Evolutionary conservation across 768 basidiomycete genomes (phyloP).

Genomic region (Tubosaeta sp.): DNA sequence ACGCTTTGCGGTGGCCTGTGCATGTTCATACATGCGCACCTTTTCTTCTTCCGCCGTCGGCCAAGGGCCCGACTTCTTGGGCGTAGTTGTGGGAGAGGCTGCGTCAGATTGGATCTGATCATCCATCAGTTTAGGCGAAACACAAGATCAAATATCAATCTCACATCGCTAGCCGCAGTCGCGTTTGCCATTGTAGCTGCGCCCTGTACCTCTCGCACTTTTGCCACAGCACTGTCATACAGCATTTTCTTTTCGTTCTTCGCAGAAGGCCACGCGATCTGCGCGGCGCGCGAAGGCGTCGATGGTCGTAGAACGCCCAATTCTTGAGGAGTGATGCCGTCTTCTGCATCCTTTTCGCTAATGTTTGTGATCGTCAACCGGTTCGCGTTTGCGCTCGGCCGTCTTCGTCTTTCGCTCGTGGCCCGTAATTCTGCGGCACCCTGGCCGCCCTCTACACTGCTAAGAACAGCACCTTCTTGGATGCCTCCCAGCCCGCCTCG

Average conservation of each 20-base stretch:
- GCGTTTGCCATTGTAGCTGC: conserved; percentile 24
- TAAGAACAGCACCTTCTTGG: conserved; percentile 16
- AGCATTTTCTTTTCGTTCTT: conserved; percentile 43
- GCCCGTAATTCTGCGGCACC: conserved; percentile 7
- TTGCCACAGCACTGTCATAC: conserved; percentile 38
- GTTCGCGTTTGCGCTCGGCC: conserved; percentile 29
- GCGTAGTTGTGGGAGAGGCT: conserved; percentile 1
- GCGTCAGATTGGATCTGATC: conserved; percentile 5
- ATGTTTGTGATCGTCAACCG: conserved; percentile 42
- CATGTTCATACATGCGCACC: conserved; percentile 59
- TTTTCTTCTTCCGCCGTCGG: conserved; percentile 76
- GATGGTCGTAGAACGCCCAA: conserved; percentile 13
- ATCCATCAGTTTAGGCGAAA: conserved; percentile 2
- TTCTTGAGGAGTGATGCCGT: conserved; percentile 20
- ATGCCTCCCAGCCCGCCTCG: conserved; percentile 21
- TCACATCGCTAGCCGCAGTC: conserved; percentile 24
- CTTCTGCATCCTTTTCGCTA: conserved; percentile 38
- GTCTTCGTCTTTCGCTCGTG: conserved; percentile 23
- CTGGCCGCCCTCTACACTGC: conserved; percentile 1
- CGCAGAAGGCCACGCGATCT: conserved; percentile 29
- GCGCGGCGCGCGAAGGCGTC: conserved; percentile 24
- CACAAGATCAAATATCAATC: neutral
- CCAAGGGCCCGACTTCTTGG: conserved; percentile 39
- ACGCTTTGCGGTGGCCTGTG: conserved; percentile 59
- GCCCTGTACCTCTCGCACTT: conserved; percentile 38